A percentile compares a stretch with the other conserved stretches of the same genome.
Conservation (phyloP, 2,329 filamentous ascomycete genomes). For the Penicillium concentricum region DNA sequence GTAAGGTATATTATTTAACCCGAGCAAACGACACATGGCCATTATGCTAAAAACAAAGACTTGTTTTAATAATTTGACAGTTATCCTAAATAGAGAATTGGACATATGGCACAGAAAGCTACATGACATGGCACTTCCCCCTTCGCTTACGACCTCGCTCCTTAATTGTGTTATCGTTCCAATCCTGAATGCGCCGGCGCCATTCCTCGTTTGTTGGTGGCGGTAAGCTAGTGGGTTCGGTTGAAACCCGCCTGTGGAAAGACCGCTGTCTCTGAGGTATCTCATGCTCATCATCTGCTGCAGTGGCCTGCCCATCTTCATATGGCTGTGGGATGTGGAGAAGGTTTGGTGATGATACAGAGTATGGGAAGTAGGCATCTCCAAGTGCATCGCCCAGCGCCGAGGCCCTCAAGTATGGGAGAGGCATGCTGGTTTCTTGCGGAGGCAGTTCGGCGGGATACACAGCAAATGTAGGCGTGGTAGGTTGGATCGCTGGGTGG, state of each 20-base stretch:
- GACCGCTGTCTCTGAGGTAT: conserved; percentile 20
- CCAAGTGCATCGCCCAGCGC: conserved; percentile 19
- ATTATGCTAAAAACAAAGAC: not conserved
- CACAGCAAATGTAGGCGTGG: conserved; percentile 16
- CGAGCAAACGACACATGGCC: not conserved
- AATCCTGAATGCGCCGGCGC: conserved; percentile 40
- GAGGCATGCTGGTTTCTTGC: conserved; percentile 7
- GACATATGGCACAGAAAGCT: conserved; percentile 10
- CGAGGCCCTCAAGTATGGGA: conserved; percentile 16
- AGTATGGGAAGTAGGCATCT: conserved; percentile 30
- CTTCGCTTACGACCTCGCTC: conserved; percentile 36
- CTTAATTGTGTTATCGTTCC: conserved; percentile 40
- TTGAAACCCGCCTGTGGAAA: conserved; percentile 32
- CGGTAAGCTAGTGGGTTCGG: conserved; percentile 32
- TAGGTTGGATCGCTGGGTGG: not conserved
- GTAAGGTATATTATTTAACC: not conserved
- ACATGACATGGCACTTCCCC: conserved; percentile 42
- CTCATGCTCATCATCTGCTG: conserved; percentile 21
- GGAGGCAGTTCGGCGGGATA: conserved; percentile 10
- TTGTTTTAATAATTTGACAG: not conserved
- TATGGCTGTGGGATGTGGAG: conserved; percentile 24
- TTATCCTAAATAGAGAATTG: not conserved
- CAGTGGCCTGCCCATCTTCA: conserved; percentile 18
- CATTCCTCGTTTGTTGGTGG: conserved; percentile 35
- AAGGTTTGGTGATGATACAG: conserved; percentile 36